Evolutionary conservation across 2,329 filamentous ascomycete genomes (phyloP), one percentile per base, ranked within the genome.

Genomic region (Penicillium hesseltinei): DNA sequence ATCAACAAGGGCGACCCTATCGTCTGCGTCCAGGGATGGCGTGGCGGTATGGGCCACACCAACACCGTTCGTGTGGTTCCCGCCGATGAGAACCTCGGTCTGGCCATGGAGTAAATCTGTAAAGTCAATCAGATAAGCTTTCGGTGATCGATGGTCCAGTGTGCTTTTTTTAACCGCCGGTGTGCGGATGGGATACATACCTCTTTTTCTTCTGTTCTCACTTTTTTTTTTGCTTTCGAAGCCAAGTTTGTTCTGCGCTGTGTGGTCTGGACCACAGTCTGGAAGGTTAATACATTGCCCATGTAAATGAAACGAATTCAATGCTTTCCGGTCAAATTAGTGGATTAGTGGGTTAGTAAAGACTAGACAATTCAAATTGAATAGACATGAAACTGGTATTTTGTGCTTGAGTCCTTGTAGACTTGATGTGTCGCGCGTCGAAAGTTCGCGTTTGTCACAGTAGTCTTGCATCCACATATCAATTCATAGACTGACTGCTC

Each of bases 1-100:
- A 83, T 95, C 64, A 88, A 87, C 76, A 86, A 91, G 73, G 91
- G 90, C 61, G 90, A 92, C 68, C 77, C 80, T 62, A 85, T 88
- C 56, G 78, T 88, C 68, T 87, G 85, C 67, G 85, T 88, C 43
- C 85, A 88, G 73, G 85, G 85, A 68, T 88, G 85, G 85, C 80
- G 84, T 67, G 85, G 85, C 67, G 85, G 85, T 51, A 83, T 84
- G 81, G 85, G 85, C 60, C 84, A 88, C 77, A 88, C 85, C 71
- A 88, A 88, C 77, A 88, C 85, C 58, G 77, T 81, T 62, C 79
- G 79, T 71, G 72, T 81, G 54, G 79, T 81, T 42, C 78, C 78
- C 45, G 79, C 78, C 48, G 76, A 80, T 67, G 74, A 77, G 65
- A 71, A 76, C 70, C 70, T 77, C 52, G 75, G 75, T 58, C 70